Conservation (phyloP, 257 asterid species). For the Penstemon eatonii region DNA sequence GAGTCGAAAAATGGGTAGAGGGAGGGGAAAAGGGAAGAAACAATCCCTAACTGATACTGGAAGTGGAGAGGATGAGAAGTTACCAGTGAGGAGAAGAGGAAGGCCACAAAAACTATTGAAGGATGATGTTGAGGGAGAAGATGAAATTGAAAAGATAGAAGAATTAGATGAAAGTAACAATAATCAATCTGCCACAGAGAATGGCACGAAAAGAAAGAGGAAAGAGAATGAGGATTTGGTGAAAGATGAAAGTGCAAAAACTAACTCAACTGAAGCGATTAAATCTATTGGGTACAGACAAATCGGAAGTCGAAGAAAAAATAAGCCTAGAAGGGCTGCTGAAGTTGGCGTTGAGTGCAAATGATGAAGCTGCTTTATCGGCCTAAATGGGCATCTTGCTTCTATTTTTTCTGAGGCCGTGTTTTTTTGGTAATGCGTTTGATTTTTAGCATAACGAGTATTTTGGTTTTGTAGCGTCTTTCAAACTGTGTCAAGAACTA, state of each 20-base stretch:
- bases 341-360: conserved; percentile 89
- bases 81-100: conserved; percentile 66
- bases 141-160: conserved; percentile 48
- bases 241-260: conserved; percentile 54
- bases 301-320: conserved; percentile 77
- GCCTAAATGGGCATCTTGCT: no score
- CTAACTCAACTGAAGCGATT: conserved; percentile 37
- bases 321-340: conserved; percentile 90
- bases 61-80: conserved; percentile 76
- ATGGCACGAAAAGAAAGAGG: conserved; percentile 66
- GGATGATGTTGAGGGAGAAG: conserved; percentile 54
- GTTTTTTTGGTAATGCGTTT: no score
- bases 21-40: conserved; percentile 80
- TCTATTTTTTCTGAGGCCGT: no score
- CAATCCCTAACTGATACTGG: conserved; percentile 39
- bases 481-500: no score
- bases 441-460: no score
- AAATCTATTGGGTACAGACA: conserved; percentile 65
- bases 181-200: conserved; percentile 44
- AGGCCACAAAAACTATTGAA: conserved; percentile 64
- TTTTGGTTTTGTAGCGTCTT: no score
- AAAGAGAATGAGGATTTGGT: conserved; percentile 52
- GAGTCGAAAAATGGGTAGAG: conserved; percentile 63
- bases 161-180: conserved; percentile 45
- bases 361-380: conserved; percentile 22